These are phyloP conservation scores for Mucor plumbeus DNA, from an alignment of 371 early-diverging fungal genomes.

Conservation along the genomic window DNA sequence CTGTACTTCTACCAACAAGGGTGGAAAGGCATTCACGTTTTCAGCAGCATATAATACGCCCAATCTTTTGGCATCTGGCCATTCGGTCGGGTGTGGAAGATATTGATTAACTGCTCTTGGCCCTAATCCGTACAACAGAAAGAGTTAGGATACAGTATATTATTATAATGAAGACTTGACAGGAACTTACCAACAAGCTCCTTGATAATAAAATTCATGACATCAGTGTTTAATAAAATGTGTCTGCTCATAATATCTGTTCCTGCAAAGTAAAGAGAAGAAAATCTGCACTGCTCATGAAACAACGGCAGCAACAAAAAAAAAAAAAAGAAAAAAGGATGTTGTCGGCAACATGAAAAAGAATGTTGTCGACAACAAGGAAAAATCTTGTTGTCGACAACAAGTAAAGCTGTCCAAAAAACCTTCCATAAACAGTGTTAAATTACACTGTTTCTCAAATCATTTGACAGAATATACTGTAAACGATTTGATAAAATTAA, in stretches of 20 bases:
- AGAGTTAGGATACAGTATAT: conserved; percentile 14
- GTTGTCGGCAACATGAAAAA: too few relatives aligned
- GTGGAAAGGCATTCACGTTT: not conserved
- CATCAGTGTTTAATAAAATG: conserved; percentile 13
- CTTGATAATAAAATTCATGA: conserved; percentile 12
- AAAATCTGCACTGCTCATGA: too few relatives aligned
- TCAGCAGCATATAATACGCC: conserved; percentile 13
- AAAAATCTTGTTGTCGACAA: too few relatives aligned
- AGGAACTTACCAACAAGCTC: conserved; percentile 15
- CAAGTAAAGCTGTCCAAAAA: too few relatives aligned
- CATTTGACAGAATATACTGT: too few relatives aligned
- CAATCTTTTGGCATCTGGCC: conserved; percentile 13
- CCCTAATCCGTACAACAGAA: conserved; percentile 17
- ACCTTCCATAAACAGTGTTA: not conserved
- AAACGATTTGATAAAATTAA: too few relatives aligned
- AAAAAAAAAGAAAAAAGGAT: too few relatives aligned
- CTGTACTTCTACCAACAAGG: conserved; percentile 5
- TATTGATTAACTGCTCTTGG: conserved; percentile 5
- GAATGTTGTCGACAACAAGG: too few relatives aligned
- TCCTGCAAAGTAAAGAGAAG: not conserved
- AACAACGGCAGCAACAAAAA: too few relatives aligned
- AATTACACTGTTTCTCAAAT: too few relatives aligned
- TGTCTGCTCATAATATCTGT: conserved; percentile 10
- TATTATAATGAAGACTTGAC: not conserved
- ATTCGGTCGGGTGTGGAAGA: conserved; percentile 6